Evolutionary conservation across 2,329 filamentous ascomycete species (phyloP).

Genomic region (Talaromyces sp.): DNA sequence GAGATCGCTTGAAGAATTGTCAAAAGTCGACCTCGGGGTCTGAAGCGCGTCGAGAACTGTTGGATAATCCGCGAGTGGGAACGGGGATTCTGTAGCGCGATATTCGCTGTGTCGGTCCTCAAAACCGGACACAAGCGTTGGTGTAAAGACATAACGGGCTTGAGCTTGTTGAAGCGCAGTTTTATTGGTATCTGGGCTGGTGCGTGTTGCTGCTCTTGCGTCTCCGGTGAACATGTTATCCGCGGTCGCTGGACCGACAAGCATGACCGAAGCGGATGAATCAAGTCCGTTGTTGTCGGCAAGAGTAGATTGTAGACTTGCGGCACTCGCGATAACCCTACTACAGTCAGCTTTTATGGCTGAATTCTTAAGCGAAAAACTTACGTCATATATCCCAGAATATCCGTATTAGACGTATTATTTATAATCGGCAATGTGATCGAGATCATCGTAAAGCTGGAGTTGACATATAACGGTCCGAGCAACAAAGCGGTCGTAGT

Average conservation of each 20-base stretch:
- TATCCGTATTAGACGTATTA: conserved; percentile 57
- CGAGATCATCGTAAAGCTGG: conserved; percentile 71
- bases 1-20: conserved; percentile 67
- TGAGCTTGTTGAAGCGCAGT: conserved; percentile 6
- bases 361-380: conserved; percentile 35
- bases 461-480: conserved; percentile 71
- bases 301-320: conserved; percentile 44
- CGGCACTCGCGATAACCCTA: conserved; percentile 51
- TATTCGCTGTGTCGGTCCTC: conserved; percentile 12
- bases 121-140: background rate
- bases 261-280: background rate
- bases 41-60: conserved; percentile 61
- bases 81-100: conserved; percentile 46
- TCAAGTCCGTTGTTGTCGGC: conserved; percentile 12
- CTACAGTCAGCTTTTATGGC: conserved; percentile 44
- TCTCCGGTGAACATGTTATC: conserved; percentile 1
- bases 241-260: conserved; percentile 6
- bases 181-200: background rate
- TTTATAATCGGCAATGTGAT: conserved; percentile 76
- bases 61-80: conserved; percentile 60
- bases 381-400: conserved; percentile 80
- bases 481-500: conserved; percentile 62
- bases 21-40: conserved; percentile 47
- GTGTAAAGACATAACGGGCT: conserved; percentile 13
- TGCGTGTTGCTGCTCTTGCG: background rate